A percentile compares a stretch with the other conserved stretches of the same genome.
phyloP scores from a whole-genome alignment of 257 asterid genomes.

The Sherardia arvensis region DNA sequence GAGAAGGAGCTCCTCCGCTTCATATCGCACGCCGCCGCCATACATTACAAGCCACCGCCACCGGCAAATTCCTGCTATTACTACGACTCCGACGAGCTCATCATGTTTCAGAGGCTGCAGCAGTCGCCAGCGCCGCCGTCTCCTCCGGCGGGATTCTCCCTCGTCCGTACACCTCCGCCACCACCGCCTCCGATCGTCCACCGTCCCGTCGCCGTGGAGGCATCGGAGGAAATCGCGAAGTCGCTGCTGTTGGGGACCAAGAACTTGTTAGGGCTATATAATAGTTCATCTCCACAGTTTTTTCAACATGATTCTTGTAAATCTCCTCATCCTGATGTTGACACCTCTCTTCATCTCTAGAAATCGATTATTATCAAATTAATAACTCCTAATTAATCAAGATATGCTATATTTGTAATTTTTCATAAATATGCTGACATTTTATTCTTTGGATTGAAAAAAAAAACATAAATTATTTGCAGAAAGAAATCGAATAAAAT shows the following conservation, averaged over 20 bases:
- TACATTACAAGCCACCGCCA: too few species aligned
- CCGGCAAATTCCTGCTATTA: constrained; percentile 4
- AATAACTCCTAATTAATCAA: not conserved
- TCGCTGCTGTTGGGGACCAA: constrained; percentile 8
- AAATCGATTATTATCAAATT: not conserved
- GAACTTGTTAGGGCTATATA: not conserved
- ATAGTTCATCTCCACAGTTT: not conserved
- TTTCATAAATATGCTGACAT: not conserved
- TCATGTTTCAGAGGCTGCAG: constrained; percentile 8
- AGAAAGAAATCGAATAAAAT: not conserved
- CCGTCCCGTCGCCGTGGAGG: not conserved
- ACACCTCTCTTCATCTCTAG: constrained; percentile 35
- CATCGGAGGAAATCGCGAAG: not conserved
- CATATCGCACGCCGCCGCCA: not conserved
- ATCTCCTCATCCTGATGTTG: constrained; percentile 15
- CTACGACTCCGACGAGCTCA: constrained; percentile 1
- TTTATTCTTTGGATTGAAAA: too few species aligned
- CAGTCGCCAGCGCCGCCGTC: not conserved
- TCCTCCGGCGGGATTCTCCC: constrained; percentile 17
- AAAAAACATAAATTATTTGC: too few species aligned
- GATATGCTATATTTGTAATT: too few species aligned
- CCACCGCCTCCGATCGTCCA: not conserved
- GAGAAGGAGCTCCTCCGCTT: constrained; percentile 22
- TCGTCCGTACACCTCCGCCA: constrained; percentile 5
- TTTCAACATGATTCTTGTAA: constrained; percentile 6